Conservation (phyloP, 768 basidiomycete species). For the Leucosporidium scottii region DNA sequence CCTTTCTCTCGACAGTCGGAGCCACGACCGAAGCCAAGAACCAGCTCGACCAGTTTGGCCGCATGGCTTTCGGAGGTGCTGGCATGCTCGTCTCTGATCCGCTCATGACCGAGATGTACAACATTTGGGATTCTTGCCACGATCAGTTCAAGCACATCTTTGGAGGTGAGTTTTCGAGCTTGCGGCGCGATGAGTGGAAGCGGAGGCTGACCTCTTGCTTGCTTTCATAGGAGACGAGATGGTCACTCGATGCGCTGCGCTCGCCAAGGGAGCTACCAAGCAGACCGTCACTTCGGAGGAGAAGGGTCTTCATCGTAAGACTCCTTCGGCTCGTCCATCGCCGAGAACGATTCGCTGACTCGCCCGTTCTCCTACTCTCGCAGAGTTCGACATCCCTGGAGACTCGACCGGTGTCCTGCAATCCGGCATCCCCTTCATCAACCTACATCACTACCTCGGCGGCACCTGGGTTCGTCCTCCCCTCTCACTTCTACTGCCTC, state of each 20-base stretch:
- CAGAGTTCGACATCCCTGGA: conserved; percentile 36
- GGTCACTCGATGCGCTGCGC: conserved; percentile 33
- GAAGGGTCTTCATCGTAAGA: conserved; percentile 32
- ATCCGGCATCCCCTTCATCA: conserved; percentile 29
- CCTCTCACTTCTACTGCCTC: not conserved
- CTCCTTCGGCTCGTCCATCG: too few species aligned
- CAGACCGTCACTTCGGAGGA: conserved; percentile 23
- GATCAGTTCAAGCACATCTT: conserved; percentile 24
- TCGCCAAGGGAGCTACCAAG: conserved; percentile 17
- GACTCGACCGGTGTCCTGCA: conserved; percentile 35
- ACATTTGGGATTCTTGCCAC: conserved; percentile 21
- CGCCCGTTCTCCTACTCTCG: accelerated
- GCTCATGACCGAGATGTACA: conserved; percentile 15
- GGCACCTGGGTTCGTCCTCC: conserved; percentile 6
- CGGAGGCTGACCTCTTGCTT: not conserved
- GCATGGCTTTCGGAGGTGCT: conserved; percentile 34
- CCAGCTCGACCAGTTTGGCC: conserved; percentile 27
- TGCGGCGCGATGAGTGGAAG: not conserved
- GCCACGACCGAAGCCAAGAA: conserved; percentile 24
- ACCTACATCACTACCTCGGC: conserved; percentile 29
- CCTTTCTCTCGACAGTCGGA: conserved; percentile 15
- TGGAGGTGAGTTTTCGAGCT: conserved; percentile 14
- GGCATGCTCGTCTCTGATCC: conserved; percentile 23
- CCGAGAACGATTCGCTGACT: too few species aligned
- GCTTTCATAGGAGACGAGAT: conserved; percentile 26